Evolutionary conservation across 768 basidiomycete genomes (phyloP).

Genomic region (Russula brevipes): DNA sequence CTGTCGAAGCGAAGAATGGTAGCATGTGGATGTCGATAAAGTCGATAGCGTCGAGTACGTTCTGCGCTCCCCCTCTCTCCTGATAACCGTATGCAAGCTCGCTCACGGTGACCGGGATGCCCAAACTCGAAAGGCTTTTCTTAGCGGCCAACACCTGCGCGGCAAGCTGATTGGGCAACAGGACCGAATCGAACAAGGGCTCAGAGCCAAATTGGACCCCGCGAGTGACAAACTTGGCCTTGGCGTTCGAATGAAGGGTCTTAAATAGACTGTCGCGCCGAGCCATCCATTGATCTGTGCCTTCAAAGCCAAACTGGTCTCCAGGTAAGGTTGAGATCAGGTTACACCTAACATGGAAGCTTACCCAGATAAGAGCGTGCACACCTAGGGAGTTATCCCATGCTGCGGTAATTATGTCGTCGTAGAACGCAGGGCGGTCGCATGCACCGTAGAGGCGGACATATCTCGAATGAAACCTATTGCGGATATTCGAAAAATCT

Average conservation of each 20-base stretch:
- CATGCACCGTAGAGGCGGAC: constrained; percentile 47
- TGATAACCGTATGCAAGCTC: constrained; percentile 40
- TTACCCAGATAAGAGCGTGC: constrained; percentile 69
- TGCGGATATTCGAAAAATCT: constrained; percentile 58
- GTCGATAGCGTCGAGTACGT: constrained; percentile 56
- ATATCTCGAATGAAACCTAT: constrained; percentile 58
- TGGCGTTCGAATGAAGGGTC: constrained; percentile 30
- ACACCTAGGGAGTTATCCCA: constrained; percentile 66
- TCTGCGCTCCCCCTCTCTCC: constrained; percentile 45
- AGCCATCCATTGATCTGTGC: constrained; percentile 27
- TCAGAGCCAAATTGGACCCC: constrained; percentile 70
- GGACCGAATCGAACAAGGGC: constrained; percentile 56
- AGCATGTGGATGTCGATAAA: constrained; percentile 65
- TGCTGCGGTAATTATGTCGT: constrained; percentile 62
- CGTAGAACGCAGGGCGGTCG: constrained; percentile 39
- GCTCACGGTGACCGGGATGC: constrained; percentile 64
- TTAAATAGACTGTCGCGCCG: constrained; percentile 30
- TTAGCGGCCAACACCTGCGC: constrained; percentile 48
- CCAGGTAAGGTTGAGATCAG: background rate
- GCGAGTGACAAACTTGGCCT: constrained; percentile 59
- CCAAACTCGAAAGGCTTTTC: constrained; percentile 43
- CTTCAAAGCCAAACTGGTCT: constrained; percentile 32
- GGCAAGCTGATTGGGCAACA: constrained; percentile 46
- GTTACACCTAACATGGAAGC: constrained; percentile 18
- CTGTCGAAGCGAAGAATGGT: constrained; percentile 57